phyloP scores from a whole-genome alignment of 2,329 filamentous ascomycete genomes.

The Xylariales sp. region DNA sequence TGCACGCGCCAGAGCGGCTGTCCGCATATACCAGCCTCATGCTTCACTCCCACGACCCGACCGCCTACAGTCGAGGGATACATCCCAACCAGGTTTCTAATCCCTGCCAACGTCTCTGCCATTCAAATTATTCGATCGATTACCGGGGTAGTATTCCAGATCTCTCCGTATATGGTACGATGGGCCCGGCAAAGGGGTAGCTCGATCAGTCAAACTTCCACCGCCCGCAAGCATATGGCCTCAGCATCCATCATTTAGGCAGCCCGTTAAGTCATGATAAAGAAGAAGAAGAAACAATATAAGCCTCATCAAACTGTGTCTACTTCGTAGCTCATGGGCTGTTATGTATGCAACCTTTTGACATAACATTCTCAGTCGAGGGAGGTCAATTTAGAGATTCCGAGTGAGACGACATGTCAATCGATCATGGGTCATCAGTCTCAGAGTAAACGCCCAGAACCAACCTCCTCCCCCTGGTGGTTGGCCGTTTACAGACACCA shows the following conservation, averaged over 20 bases:
- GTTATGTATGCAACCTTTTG: conserved; percentile 2
- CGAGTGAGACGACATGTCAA: conserved; percentile 34
- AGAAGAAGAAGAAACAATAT: not conserved
- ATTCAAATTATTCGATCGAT: conserved; percentile 36
- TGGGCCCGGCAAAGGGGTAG: conserved; percentile 27
- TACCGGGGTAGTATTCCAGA: conserved; percentile 38
- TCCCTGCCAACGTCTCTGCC: conserved; percentile 37
- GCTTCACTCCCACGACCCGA: conserved; percentile 35
- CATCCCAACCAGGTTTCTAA: conserved; percentile 34
- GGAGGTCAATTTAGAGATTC: conserved; percentile 3
- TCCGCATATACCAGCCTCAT: conserved; percentile 42
- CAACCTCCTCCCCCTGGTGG: conserved; percentile 26
- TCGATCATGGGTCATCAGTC: conserved; percentile 33
- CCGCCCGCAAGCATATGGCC: conserved; percentile 5
- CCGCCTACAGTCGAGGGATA: conserved; percentile 32
- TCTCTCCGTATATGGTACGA: conserved; percentile 28
- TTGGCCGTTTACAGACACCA: conserved; percentile 37
- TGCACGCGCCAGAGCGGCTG: conserved; percentile 38
- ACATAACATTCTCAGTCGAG: conserved; percentile 19
- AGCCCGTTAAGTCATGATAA: not conserved
- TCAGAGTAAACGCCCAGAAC: conserved; percentile 26
- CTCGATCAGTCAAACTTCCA: conserved; percentile 20
- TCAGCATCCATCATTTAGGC: not conserved
- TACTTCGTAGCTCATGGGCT: not conserved
- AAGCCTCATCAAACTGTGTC: not conserved